Base-by-base conservation (phyloP, 1,284 basidiomycete genomes). In the Heimioporus retisporus region DNA sequence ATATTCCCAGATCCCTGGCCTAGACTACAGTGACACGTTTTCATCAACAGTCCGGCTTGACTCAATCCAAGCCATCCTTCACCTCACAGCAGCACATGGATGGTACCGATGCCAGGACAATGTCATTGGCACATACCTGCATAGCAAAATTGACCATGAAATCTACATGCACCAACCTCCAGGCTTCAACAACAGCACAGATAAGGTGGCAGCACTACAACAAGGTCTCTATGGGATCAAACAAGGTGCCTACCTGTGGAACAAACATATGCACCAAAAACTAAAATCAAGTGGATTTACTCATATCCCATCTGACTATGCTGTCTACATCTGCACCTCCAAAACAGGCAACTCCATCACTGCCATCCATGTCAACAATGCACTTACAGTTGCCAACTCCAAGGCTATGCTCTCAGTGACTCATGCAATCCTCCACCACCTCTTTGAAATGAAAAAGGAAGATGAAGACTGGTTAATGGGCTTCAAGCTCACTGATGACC, bases 11-110 rank as follows among this genome's bases (percentile, higher is more conserved):
- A 69, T 71, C 2, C 74, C 75, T 10, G 80, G 84, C 1, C 60
- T 82, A 5, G 81, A 87, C 70, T 86, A 76, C 60, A 69, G 74
- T 15, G 69, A 83, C 44, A 83, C 79, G 0, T 83, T 75, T 59
- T 74, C 80, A 0, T 78, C 81, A 0, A 80, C 81, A 0, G 75
- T 77, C 6, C 63, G 72, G 1, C 73, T 80, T 8, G 68, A 77
- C 15, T 78, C 81, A 0, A 68, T 84, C 1, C 60, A 74, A 0
- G 68, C 76, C 16, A 63, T 79, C 2, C 61, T 81, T 0, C 76
- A 80, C 0, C 64, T 78, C 1, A 77, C 75, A 1, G 78, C 79
- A 0, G 48, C 63, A 0, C 60, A 73, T 10, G 69, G 76, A 31
- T 73, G 73, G 58, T 63, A 77, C 3, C 54, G 79, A 7, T 74